Base-by-base conservation (phyloP, 306 rosid species). In the Mimosa bimucronata region DNA sequence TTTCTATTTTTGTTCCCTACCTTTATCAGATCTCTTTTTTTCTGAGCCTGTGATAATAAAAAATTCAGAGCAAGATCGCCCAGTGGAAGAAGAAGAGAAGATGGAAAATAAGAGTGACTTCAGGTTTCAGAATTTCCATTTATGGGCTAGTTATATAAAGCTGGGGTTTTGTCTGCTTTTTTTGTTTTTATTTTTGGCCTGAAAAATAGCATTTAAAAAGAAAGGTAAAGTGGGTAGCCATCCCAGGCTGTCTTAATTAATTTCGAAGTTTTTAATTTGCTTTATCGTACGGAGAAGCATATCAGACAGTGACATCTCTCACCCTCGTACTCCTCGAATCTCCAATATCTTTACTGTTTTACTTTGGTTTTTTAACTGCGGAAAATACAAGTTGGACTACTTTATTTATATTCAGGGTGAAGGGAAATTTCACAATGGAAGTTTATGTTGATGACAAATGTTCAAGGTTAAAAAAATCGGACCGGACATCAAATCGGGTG, bases 281-380 rank as follows among this genome's bases (percentile, higher is more conserved):
- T 48, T 28, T 7, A 21, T 26, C 2, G 62, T 55, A 55, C 62
- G 18, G 1, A 48, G 19, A 7, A 23, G 14, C 76, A 16, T 71
- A 15, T n/a, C 31, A 40, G 28, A 40, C 42, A 10, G 30, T 4
- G 73, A 40, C 29, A 67, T 21, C 44, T 40, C 44, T 26, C 44
- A 67, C 30, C 73, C 50, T 67, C 73, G 73, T 67, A 67, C 50
- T 67, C 73, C 50, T 21, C 50, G 73, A 67, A 38, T 67, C 73
- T 38, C 73, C 52, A 55, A 55, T 38, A 10, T 40, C 9, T 37
- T 6, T 13, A 31, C 15, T 0, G 34, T 26, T 58, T 34, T 25
- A 52, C 64, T 58, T 11, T 3, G 30, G 2, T 58, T 58, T 25
- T 44, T 12, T 44, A 44, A 44, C 9, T 1, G 48, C 48, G 16